A percentile compares a stretch with the other conserved stretches of the same genome.
Evolutionary conservation across 768 basidiomycete species (phyloP).

Genomic region (Leccinum sublutescens): DNA sequence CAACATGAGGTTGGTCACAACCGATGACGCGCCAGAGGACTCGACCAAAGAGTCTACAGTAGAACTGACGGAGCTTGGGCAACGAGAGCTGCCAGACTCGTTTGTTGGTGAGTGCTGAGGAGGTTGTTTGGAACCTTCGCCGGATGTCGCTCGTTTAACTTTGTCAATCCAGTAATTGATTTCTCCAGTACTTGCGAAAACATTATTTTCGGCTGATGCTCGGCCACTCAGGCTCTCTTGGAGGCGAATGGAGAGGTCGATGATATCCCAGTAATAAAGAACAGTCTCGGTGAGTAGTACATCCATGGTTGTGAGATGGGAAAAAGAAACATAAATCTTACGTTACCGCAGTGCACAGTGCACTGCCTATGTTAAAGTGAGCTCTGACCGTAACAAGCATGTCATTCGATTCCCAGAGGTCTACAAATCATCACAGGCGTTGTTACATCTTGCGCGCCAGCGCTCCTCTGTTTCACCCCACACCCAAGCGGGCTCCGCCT

Average conservation of each 20-base stretch:
- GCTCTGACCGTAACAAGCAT: too few relatives aligned
- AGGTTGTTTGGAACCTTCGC: not conserved
- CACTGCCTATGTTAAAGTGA: too few relatives aligned
- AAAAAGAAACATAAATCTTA: not conserved
- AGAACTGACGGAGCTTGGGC: not conserved
- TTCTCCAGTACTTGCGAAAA: not conserved
- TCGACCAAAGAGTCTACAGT: not conserved
- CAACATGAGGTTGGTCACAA: not conserved
- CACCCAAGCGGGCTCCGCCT: constrained; percentile 5
- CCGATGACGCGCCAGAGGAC: not conserved
- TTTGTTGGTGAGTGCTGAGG: not conserved
- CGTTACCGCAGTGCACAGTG: too few relatives aligned
- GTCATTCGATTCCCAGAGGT: too few relatives aligned
- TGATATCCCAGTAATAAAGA: not conserved
- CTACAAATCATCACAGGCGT: too few relatives aligned
- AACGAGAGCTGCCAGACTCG: not conserved
- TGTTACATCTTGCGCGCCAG: constrained; percentile 3
- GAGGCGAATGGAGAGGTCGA: not conserved
- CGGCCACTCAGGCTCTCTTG: not conserved
- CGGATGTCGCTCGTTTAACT: not conserved
- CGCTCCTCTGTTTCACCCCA: constrained; percentile 14
- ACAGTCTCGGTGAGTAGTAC: not conserved
- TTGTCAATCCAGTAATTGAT: not conserved
- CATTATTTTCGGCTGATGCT: not conserved
- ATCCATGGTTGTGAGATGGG: not conserved